Evolutionary conservation across 305 asterid species (phyloP).

Genomic region (Nicotiana rustica): DNA sequence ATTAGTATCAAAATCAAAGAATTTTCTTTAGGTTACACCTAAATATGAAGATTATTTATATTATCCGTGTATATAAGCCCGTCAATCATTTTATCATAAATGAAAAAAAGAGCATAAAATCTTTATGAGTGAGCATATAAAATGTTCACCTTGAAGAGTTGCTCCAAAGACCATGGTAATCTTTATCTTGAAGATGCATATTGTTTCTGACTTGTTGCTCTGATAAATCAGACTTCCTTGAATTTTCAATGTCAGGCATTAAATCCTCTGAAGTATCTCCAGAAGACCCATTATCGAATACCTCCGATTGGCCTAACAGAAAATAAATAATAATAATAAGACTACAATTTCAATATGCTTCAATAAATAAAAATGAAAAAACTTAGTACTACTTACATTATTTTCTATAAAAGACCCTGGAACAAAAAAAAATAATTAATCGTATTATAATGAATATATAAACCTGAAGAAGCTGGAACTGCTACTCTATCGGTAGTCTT

Average conservation of each 20-base stretch:
- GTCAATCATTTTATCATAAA: too few species aligned
- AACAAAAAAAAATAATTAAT: not conserved
- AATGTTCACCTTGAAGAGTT: slow-evolving; percentile 74
- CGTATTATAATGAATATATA: not conserved
- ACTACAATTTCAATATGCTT: not conserved
- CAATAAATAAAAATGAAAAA: not conserved
- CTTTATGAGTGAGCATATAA: not conserved
- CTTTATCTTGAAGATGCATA: slow-evolving; percentile 57
- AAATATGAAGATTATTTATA: too few species aligned
- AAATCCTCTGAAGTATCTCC: slow-evolving; percentile 80
- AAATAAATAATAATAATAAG: too few species aligned
- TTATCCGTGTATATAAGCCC: too few species aligned
- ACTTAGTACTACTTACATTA: too few species aligned
- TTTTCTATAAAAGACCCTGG: not conserved
- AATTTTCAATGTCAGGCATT: slow-evolving; percentile 58
- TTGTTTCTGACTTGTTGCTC: slow-evolving; percentile 48
- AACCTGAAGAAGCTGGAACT: slow-evolving; percentile 73
- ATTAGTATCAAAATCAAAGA: not conserved
- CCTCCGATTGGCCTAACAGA: slow-evolving; percentile 64
- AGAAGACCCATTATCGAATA: slow-evolving; percentile 75
- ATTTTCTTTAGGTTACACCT: not conserved
- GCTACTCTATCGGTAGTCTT: slow-evolving; percentile 87
- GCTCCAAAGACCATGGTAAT: slow-evolving; percentile 63
- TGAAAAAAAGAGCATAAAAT: not conserved
- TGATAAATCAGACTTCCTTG: slow-evolving; percentile 51